Percentiles rank a stretch among this genome's conserved stretches.
Conservation (phyloP, 176 grass and related monocot genomes). For the Lolium multiflorum region DNA sequence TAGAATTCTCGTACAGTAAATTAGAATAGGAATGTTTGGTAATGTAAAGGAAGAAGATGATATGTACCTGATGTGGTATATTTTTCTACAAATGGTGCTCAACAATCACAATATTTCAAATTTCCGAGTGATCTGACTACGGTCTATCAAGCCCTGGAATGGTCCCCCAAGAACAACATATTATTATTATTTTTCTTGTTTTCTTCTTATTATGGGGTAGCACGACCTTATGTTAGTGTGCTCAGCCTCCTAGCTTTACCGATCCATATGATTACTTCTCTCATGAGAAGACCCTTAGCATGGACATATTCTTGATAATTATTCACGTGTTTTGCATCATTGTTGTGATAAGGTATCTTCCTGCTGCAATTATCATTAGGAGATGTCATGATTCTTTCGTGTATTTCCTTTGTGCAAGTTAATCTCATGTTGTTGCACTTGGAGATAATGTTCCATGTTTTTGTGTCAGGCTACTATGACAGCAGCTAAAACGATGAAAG, state of each 20-base stretch:
- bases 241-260: not conserved
- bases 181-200: not conserved
- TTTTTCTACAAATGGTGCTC: constrained; percentile 1
- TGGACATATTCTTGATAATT: not conserved
- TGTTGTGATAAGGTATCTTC: not conserved
- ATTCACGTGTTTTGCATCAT: not conserved
- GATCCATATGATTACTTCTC: not conserved
- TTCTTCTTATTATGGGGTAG: not conserved
- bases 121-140: not conserved
- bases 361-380: constrained; percentile 14
- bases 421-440: constrained; percentile 37
- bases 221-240: not conserved
- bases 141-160: not conserved
- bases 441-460: constrained; percentile 30
- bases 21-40: not conserved
- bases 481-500: constrained; percentile 98
- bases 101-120: constrained; percentile 25
- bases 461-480: constrained; percentile 86
- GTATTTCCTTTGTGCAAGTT: constrained; percentile 34
- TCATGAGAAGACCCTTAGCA: constrained; percentile 10
- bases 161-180: not conserved
- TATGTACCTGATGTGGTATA: constrained; percentile 24
- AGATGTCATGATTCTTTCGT: not conserved
- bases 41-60: constrained; percentile 28
- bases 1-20: constrained; percentile 12